phyloP scores from a whole-genome alignment of 768 basidiomycete species.

The Phlebiopsis gigantea region DNA sequence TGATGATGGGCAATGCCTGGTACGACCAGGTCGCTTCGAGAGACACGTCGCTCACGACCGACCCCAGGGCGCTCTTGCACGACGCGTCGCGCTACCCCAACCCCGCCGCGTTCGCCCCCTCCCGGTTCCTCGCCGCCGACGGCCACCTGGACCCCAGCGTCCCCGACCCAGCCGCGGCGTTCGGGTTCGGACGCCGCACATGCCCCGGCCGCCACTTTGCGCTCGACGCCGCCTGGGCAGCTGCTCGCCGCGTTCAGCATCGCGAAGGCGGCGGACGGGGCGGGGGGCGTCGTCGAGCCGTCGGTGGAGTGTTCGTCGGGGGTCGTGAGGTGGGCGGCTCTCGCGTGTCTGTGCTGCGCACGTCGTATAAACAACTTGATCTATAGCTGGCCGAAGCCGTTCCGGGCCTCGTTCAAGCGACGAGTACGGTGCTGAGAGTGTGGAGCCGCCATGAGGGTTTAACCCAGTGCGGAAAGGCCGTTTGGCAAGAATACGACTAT shows the following conservation, averaged over 20 bases:
- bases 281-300: neutral
- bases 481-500: too few species aligned
- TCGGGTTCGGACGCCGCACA: neutral
- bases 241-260: conserved; percentile 2
- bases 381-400: too few species aligned
- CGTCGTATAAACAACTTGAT: too few species aligned
- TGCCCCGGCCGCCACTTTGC: conserved; percentile 8
- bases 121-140: conserved; percentile 29
- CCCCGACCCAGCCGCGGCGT: neutral
- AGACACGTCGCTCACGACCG: neutral
- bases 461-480: too few species aligned
- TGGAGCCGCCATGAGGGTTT: too few species aligned
- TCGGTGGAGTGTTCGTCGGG: too few species aligned
- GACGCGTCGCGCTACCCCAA: conserved; percentile 44
- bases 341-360: too few species aligned
- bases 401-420: too few species aligned
- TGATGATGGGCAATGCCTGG: neutral
- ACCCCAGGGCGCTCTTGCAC: conserved; percentile 27
- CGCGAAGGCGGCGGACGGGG: neutral
- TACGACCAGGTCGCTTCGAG: neutral
- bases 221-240: neutral
- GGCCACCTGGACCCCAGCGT: conserved; percentile 8
- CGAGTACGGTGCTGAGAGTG: too few species aligned
- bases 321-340: too few species aligned
- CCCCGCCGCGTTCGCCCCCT: conserved; percentile 42